A percentile compares a stretch with the other conserved stretches of the same genome.
These are phyloP conservation scores for Hypholoma fasciculare DNA, from an alignment of 768 basidiomycete species.

Conservation along the genomic window DNA sequence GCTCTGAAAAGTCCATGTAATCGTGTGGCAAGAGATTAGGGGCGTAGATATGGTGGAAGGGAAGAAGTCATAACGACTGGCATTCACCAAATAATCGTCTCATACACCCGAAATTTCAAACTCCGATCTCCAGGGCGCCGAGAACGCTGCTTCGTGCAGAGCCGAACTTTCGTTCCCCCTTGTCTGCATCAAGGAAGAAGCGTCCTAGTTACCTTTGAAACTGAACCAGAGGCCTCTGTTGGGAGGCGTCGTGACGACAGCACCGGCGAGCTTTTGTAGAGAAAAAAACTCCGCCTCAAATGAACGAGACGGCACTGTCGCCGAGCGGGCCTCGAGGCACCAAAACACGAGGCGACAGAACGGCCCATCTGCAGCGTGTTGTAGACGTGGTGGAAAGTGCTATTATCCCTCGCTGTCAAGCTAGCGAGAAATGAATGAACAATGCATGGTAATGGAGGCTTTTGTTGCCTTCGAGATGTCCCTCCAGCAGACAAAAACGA, in stretches of 20 bases:
- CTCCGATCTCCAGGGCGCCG: constrained; percentile 12
- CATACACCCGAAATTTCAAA: constrained; percentile 9
- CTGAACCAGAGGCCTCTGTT: background rate
- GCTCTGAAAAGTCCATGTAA: constrained; percentile 43
- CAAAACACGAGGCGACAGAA: constrained; percentile 18
- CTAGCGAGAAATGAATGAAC: background rate
- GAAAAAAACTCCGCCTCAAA: constrained; percentile 8
- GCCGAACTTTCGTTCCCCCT: background rate
- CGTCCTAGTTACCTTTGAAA: constrained; percentile 7
- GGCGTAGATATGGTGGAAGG: constrained; percentile 11
- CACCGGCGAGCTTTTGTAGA: too few relatives aligned
- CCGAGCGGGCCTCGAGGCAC: constrained; percentile 16
- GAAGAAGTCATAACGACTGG: constrained; percentile 12
- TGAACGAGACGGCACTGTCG: background rate
- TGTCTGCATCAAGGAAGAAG: background rate
- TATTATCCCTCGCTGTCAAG: constrained; percentile 4
- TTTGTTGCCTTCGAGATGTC: background rate
- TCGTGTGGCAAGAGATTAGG: constrained; percentile 1
- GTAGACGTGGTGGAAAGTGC: constrained; percentile 1
- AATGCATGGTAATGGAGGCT: background rate
- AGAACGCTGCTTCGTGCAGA: too few relatives aligned
- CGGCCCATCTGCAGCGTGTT: constrained; percentile 11
- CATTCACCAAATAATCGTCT: background rate
- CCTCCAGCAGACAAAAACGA: background rate
- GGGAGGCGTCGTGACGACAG: too few relatives aligned